Conservation (phyloP, 768 basidiomycete genomes). For the Pisolithus orientalis region DNA sequence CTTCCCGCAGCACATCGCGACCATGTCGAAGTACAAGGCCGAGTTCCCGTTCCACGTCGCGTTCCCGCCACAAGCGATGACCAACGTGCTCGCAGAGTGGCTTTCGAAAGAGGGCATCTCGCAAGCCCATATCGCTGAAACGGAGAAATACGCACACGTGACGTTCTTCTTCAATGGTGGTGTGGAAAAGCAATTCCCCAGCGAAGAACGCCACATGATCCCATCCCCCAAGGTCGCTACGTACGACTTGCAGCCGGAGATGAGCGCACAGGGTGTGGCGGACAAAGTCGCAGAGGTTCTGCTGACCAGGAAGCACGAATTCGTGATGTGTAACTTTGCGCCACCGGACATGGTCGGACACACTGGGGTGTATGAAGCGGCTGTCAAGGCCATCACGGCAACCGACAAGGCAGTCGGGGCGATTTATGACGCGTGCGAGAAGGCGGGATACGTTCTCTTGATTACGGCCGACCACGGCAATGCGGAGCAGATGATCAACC, state of each 20-base stretch:
- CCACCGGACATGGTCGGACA: constrained; percentile 98
- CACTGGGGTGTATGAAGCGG: constrained; percentile 88
- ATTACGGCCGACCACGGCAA: constrained; percentile 95
- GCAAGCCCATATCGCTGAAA: constrained; percentile 92
- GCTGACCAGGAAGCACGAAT: constrained; percentile 62
- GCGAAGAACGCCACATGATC: constrained; percentile 83
- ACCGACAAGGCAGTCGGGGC: constrained; percentile 89
- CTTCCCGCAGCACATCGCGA: constrained; percentile 63
- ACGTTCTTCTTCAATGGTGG: constrained; percentile 99
- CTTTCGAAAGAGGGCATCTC: constrained; percentile 70
- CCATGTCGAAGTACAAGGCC: constrained; percentile 90
- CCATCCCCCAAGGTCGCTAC: constrained; percentile 92
- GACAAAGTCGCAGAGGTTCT: constrained; percentile 90
- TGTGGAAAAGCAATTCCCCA: constrained; percentile 83
- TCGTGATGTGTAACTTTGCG: constrained; percentile 97
- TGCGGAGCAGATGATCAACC: constrained; percentile 90
- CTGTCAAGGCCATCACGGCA: constrained; percentile 79
- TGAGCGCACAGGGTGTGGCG: constrained; percentile 85
- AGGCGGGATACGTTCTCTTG: constrained; percentile 80
- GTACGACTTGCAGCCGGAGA: constrained; percentile 86
- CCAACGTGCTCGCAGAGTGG: constrained; percentile 93
- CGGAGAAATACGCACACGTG: constrained; percentile 97
- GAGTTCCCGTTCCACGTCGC: constrained; percentile 87
- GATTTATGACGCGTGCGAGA: constrained; percentile 78
- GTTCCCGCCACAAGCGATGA: constrained; percentile 93